These are phyloP conservation scores for Aspergillus sp. DNA, from an alignment of 2,329 filamentous ascomycete genomes.

Conservation along the genomic window DNA sequence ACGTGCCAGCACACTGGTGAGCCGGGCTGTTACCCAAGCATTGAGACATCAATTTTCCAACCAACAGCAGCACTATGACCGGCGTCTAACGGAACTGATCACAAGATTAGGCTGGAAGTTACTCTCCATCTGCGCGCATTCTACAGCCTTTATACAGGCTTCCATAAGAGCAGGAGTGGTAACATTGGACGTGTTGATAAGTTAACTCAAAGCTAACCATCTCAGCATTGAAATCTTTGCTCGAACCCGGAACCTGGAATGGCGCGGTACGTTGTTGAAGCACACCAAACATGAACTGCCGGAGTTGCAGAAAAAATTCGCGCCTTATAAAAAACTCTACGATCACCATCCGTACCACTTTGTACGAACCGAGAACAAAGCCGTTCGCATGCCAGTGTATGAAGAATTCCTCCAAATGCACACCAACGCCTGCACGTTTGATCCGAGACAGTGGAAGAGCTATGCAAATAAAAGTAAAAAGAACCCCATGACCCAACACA, in stretches of 20 bases:
- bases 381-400: constrained; percentile 4
- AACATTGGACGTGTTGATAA: constrained; percentile 13
- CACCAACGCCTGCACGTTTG: constrained; percentile 8
- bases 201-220: constrained; percentile 9
- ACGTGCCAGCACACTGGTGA: constrained; percentile 1
- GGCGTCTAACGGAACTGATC: neutral
- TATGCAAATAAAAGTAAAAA: too few species aligned
- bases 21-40: neutral
- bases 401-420: constrained; percentile 8
- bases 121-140: constrained; percentile 19
- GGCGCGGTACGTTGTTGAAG: constrained; percentile 11
- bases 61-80: neutral
- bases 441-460: constrained; percentile 5
- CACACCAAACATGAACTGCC: constrained; percentile 4
- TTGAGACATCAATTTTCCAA: neutral
- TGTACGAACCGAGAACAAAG: constrained; percentile 2
- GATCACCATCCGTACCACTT: constrained; percentile 11
- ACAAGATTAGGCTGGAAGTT: constrained; percentile 17
- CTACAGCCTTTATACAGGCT: constrained; percentile 18
- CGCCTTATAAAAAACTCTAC: constrained; percentile 2
- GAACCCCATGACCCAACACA: constrained; percentile 8
- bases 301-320: constrained; percentile 1
- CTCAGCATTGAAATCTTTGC: constrained; percentile 21
- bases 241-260: constrained; percentile 18
- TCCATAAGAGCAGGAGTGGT: constrained; percentile 1